Evolutionary conservation across 768 basidiomycete genomes (phyloP).

Genomic region (Tubosaeta sp.): DNA sequence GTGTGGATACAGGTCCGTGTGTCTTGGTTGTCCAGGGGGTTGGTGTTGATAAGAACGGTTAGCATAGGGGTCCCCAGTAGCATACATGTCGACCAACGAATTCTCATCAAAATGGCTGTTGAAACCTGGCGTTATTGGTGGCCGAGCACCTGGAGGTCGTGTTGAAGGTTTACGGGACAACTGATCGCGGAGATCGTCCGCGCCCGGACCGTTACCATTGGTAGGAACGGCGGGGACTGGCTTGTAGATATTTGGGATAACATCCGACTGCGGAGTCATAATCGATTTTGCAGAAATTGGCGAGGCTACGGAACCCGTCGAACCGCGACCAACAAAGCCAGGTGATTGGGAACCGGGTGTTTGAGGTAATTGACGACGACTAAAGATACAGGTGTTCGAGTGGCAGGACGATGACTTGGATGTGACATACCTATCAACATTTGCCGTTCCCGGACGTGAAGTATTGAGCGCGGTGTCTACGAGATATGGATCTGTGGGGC

Average conservation of each 20-base stretch:
- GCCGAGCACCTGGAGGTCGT: conserved; percentile 27
- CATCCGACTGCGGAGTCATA: conserved; percentile 14
- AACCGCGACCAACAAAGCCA: conserved; percentile 16
- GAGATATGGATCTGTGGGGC: conserved; percentile 15
- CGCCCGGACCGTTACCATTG: conserved; percentile 7
- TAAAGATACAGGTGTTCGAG: conserved; percentile 6
- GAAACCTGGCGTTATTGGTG: conserved; percentile 26
- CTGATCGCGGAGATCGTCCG: conserved; percentile 21
- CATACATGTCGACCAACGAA: conserved; percentile 21
- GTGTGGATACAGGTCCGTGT: conserved; percentile 15
- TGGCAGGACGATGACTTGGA: background rate
- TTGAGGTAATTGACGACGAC: conserved; percentile 29
- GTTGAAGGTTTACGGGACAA: conserved; percentile 19
- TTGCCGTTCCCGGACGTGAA: conserved; percentile 26
- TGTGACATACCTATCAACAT: conserved; percentile 20
- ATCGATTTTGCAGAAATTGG: conserved; percentile 16
- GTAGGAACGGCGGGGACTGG: conserved; percentile 29
- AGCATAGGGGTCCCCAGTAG: conserved; percentile 14
- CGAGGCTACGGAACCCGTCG: conserved; percentile 19
- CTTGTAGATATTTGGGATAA: conserved; percentile 24
- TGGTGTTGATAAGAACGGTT: conserved; percentile 21
- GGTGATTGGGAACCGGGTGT: conserved; percentile 20
- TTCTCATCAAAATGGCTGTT: conserved; percentile 20
- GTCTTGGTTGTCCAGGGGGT: conserved; percentile 16
- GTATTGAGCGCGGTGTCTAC: conserved; percentile 8